Evolutionary conservation across 164 flowering plant species (phyloP).

Genomic region (Tetracentron sinense): DNA sequence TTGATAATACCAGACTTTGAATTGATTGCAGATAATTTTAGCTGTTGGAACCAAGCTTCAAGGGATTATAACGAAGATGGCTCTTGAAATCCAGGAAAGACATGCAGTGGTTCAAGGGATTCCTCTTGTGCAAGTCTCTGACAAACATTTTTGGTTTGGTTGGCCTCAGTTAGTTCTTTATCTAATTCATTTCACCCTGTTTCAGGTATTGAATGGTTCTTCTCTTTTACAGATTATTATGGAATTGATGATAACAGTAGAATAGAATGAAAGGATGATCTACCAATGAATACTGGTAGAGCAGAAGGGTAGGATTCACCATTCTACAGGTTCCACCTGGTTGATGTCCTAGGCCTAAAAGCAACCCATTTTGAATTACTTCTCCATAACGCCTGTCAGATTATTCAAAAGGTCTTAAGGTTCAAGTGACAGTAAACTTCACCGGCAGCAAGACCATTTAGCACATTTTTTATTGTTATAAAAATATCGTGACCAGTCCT

Average conservation of each 20-base stretch:
- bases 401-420: too few relatives aligned
- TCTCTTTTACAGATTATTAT: conserved; percentile 4
- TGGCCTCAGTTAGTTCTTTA: conserved; percentile 63
- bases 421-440: too few relatives aligned
- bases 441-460: too few relatives aligned
- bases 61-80: conserved; percentile 82
- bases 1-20: conserved; percentile 2
- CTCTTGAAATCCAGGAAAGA: conserved; percentile 77
- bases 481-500: too few relatives aligned
- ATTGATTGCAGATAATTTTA: conserved; percentile 53
- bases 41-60: conserved; percentile 95
- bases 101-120: conserved; percentile 97
- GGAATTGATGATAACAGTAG: neutral
- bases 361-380: too few relatives aligned
- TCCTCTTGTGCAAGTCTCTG: conserved; percentile 87
- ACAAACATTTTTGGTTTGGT: conserved; percentile 80
- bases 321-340: too few relatives aligned
- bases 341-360: too few relatives aligned
- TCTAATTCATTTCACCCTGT: conserved; percentile 79
- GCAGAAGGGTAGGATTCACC: too few relatives aligned
- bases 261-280: neutral
- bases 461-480: too few relatives aligned
- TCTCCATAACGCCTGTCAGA: too few relatives aligned
- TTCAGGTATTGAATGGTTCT: conserved; percentile 51
- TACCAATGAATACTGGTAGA: neutral